Evolutionary conservation across 257 asterid species (phyloP).

Genomic region (Nicotiana tomentosiformis): DNA sequence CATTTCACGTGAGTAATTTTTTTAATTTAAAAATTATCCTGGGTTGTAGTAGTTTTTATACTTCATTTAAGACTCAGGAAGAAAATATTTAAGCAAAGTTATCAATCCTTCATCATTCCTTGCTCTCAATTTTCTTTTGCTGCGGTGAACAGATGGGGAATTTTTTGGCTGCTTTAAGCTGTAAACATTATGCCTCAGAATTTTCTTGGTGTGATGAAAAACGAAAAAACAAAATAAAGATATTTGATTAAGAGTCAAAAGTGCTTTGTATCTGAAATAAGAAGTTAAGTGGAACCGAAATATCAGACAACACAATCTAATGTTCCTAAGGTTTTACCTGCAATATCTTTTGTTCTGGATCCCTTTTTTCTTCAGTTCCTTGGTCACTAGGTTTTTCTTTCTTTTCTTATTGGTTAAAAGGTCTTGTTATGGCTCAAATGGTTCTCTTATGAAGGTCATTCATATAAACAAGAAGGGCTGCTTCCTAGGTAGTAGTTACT

Average conservation of each 20-base stretch:
- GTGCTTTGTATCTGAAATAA: background rate
- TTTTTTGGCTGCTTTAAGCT: background rate
- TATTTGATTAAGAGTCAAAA: background rate
- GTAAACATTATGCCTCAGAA: background rate
- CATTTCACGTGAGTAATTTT: slow-evolving; percentile 75
- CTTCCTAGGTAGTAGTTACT: background rate
- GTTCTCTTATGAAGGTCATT: background rate
- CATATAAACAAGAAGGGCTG: background rate
- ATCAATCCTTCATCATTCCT: background rate
- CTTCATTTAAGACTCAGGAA: background rate
- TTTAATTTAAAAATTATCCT: background rate
- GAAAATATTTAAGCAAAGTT: background rate
- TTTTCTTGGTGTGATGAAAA: background rate
- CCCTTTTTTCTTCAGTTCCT: background rate
- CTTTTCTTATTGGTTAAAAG: background rate
- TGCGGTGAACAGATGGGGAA: background rate
- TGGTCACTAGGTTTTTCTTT: background rate
- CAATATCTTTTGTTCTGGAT: background rate
- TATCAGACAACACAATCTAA: background rate
- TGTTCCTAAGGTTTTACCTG: background rate
- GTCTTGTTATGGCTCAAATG: background rate
- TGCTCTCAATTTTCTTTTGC: background rate
- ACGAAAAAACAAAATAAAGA: background rate
- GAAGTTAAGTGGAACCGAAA: background rate
- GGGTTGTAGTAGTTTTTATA: background rate